Evolutionary conservation across 345 rosid genomes (phyloP).

Genomic region (Microthlaspi erraticum): DNA sequence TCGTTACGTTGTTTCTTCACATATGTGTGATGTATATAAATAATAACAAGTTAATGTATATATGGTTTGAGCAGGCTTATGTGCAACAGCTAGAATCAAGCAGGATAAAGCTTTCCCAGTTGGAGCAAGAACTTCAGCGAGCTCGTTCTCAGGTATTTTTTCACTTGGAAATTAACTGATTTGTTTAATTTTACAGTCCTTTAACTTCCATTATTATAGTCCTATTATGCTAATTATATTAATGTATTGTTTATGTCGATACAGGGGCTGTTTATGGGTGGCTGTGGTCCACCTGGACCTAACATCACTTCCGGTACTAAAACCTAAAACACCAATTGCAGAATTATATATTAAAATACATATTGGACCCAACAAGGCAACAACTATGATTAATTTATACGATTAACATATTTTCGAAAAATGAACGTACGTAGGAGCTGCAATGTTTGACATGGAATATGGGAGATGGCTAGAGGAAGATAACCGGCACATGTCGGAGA

Average conservation of each 20-base stretch:
- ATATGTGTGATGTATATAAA: neutral
- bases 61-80: constrained; percentile 70
- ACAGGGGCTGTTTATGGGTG: constrained; percentile 89
- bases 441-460: constrained; percentile 93
- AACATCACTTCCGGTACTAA: constrained; percentile 78
- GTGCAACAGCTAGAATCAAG: constrained; percentile 97
- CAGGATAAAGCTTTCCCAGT: constrained; percentile 81
- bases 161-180: neutral
- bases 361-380: constrained; percentile 1
- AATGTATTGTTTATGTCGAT: constrained; percentile 27
- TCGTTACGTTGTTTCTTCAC: neutral
- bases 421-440: constrained; percentile 59
- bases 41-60: constrained; percentile 20
- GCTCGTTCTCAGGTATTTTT: constrained; percentile 83
- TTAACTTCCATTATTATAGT: neutral
- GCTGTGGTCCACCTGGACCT: constrained; percentile 70
- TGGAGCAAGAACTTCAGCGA: constrained; percentile 97
- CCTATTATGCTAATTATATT: constrained; percentile 9
- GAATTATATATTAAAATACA: neutral
- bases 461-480: constrained; percentile 95
- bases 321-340: constrained; percentile 37
- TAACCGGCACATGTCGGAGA: constrained; percentile 80
- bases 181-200: neutral
- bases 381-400: neutral
- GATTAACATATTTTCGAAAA: constrained; percentile 1